A percentile compares a stretch with the other conserved stretches of the same genome.
Evolutionary conservation across 495 filamentous ascomycete genomes (phyloP).

Genomic region (Chaetomium cochliodes): DNA sequence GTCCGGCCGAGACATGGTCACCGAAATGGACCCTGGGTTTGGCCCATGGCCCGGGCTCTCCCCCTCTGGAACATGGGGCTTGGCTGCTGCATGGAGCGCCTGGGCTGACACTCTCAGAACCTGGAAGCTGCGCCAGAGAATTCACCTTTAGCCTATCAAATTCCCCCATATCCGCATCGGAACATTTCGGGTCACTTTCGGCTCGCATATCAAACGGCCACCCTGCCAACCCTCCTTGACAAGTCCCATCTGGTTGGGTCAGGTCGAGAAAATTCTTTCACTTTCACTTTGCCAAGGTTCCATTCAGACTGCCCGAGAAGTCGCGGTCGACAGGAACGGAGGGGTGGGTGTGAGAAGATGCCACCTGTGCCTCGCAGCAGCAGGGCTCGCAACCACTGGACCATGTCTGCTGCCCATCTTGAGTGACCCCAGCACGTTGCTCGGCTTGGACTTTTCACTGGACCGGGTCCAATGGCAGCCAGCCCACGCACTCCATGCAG

Average conservation of each 20-base stretch:
- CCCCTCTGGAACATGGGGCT: no score
- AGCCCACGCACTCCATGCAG: not conserved
- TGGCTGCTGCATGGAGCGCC: not conserved
- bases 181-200: constrained; percentile 26
- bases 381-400: constrained; percentile 4
- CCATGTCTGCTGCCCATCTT: not conserved
- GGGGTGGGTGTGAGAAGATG: not conserved
- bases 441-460: constrained; percentile 19
- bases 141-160: constrained; percentile 29
- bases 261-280: constrained; percentile 19
- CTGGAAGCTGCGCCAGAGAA: not conserved
- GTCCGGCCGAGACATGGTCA: constrained; percentile 16
- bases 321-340: constrained; percentile 1
- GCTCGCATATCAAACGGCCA: constrained; percentile 12
- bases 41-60: no score
- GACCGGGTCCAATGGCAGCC: not conserved
- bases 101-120: not conserved
- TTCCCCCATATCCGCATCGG: constrained; percentile 16
- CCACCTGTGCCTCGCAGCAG: constrained; percentile 17
- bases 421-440: constrained; percentile 19
- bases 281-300: constrained; percentile 6
- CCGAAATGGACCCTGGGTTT: not conserved
- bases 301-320: not conserved
- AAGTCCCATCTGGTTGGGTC: constrained; percentile 16
- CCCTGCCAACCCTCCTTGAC: not conserved